Base-by-base conservation (phyloP, 495 filamentous ascomycete species). In the Neurospora pannonica region DNA sequence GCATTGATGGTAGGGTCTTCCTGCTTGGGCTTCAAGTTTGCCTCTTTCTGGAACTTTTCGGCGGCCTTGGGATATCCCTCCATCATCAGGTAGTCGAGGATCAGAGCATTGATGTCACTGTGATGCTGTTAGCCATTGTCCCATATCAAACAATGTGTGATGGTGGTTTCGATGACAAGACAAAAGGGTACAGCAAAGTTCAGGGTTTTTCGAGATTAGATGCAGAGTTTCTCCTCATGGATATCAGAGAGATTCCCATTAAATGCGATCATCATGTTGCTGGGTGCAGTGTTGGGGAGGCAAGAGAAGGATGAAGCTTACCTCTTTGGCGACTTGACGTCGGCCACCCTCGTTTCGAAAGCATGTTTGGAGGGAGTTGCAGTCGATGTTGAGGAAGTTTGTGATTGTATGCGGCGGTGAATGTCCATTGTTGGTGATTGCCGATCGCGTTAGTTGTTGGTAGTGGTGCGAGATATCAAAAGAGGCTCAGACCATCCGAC, bases 231-330 rank as follows among this genome's bases (percentile, higher is more conserved):
- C 92, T 98, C 96, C 90, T 90, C 96, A 98, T 84, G 81, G 77
- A 85, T 92, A 85, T 99, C 92, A 90, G 96, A 99, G 96, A 99
- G 96, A 99, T 99, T 99, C 97, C 96, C 96, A 98, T 95, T 95
- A 95, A 95, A 90, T 90, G 86, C 82, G 81, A 88, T 88, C 96
- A 98, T 98, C 94, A 96, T 95, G 70, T 82, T 76, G 83, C 76
- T 71, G 77, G 75, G 80, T 48, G 21, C 38, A 36, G 71, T 71
- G 81, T 77, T 77, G 75, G 39, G 48, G 60, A 34, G 54, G 72
- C 72, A 77, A 54, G 75, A 46, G 42, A 62, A 71, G 34, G 40
- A 72, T 38, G 15, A 24, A 39, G 86, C 93, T 85, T 91, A 98
- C 96, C 90, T 92, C 84, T 98, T 98, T 48, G 92, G 92, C 28